Percentiles rank a stretch among this genome's conserved stretches.
Evolutionary conservation across 179 eudicot species (phyloP).

Genomic region (Gypsophila paniculata): DNA sequence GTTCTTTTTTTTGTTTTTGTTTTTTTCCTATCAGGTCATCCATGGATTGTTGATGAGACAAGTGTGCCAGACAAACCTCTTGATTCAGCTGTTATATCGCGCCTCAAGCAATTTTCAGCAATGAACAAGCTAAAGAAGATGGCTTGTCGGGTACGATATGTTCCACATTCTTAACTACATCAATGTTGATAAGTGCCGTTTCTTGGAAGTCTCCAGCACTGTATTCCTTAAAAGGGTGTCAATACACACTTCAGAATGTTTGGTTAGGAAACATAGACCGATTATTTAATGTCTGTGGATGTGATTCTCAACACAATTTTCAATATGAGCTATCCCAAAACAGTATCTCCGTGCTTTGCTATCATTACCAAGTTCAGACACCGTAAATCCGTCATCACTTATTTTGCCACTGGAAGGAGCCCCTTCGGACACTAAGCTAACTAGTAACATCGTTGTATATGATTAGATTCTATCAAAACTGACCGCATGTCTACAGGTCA

Average conservation of each 20-base stretch:
- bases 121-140: conserved; percentile 87
- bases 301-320: background rate
- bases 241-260: background rate
- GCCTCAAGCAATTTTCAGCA: conserved; percentile 75
- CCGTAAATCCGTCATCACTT: too few species aligned
- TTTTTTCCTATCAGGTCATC: conserved; percentile 53
- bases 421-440: background rate
- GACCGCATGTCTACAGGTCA: conserved; percentile 44
- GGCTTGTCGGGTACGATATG: conserved; percentile 64
- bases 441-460: background rate
- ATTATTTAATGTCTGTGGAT: background rate
- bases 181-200: conserved; percentile 2
- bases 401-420: background rate
- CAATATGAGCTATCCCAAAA: background rate
- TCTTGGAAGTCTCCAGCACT: background rate
- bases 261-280: background rate
- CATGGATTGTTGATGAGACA: conserved; percentile 73
- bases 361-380: background rate
- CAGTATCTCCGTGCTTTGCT: background rate
- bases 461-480: background rate
- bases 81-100: conserved; percentile 76
- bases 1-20: too few species aligned
- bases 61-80: conserved; percentile 80
- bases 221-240: background rate
- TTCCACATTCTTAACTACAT: conserved; percentile 5